These are phyloP conservation scores for Solanum pimpinellifolium DNA, from an alignment of 257 asterid species.

Conservation along the genomic window DNA sequence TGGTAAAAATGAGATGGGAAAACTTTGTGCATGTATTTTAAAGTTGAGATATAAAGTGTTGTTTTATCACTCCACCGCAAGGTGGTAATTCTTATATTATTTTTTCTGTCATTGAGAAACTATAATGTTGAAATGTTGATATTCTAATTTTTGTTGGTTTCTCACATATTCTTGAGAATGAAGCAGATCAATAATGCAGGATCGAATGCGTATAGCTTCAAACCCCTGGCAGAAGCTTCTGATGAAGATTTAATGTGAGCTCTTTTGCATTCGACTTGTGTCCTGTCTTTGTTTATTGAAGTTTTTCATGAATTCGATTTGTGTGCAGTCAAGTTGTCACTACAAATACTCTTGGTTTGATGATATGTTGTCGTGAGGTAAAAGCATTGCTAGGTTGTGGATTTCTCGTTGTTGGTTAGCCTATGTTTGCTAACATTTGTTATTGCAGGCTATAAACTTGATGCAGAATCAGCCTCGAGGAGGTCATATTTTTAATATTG, in stretches of 20 bases:
- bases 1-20: neutral
- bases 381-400: neutral
- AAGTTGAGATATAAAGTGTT: neutral
- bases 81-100: neutral
- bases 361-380: constrained; percentile 99
- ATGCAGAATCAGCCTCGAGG: constrained; percentile 84
- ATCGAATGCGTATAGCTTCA: constrained; percentile 91
- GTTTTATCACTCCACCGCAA: neutral
- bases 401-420: neutral
- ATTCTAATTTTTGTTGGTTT: neutral
- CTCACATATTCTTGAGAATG: constrained; percentile 33
- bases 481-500: constrained; percentile 89
- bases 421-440: constrained; percentile 18
- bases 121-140: neutral
- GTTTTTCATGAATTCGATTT: constrained; percentile 1
- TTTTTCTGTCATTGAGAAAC: neutral
- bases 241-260: constrained; percentile 86
- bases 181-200: constrained; percentile 97
- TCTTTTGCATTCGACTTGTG: neutral
- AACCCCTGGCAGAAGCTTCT: constrained; percentile 82
- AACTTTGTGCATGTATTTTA: neutral
- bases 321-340: constrained; percentile 80
- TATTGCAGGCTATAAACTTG: constrained; percentile 74
- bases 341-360: constrained; percentile 86
- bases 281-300: neutral